Conservation (phyloP, 805 yeast species). For the Pichia sporocuriosa region DNA sequence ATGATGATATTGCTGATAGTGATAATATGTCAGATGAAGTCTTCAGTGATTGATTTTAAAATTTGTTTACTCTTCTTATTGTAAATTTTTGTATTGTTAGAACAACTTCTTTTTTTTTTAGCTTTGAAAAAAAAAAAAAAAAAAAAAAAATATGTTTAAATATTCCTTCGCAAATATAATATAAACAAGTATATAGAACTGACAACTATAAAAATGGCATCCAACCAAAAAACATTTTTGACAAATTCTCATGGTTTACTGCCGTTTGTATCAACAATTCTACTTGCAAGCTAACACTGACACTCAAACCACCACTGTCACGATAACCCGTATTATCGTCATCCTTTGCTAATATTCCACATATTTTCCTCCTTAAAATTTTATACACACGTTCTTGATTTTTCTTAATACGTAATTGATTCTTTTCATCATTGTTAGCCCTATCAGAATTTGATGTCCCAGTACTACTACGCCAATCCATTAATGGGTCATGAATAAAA, state of each 20-base stretch:
- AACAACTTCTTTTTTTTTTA: slow-evolving; percentile 1
- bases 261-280: slow-evolving; percentile 84
- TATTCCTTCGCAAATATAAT: too few relatives aligned
- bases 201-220: slow-evolving; percentile 46
- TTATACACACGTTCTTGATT: slow-evolving; percentile 48
- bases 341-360: slow-evolving; percentile 76
- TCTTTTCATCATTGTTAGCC: slow-evolving; percentile 4
- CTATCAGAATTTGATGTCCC: slow-evolving; percentile 13
- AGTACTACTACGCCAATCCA: slow-evolving; percentile 51
- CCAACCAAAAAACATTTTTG: slow-evolving; percentile 96
- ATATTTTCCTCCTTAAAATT: slow-evolving; percentile 67
- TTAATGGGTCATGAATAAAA: slow-evolving; percentile 84
- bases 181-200: neutral
- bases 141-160: too few relatives aligned
- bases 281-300: slow-evolving; percentile 89
- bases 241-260: slow-evolving; percentile 57
- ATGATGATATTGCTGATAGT: slow-evolving; percentile 25
- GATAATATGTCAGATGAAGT: slow-evolving; percentile 27
- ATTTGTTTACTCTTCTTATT: neutral
- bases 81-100: neutral
- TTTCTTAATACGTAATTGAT: slow-evolving; percentile 18
- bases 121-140: neutral
- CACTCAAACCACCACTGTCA: slow-evolving; percentile 55
- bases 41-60: slow-evolving; percentile 22
- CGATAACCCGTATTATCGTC: slow-evolving; percentile 31